Conservation (phyloP, 1,284 basidiomycete species). For the Fomitopsis betulina region DNA sequence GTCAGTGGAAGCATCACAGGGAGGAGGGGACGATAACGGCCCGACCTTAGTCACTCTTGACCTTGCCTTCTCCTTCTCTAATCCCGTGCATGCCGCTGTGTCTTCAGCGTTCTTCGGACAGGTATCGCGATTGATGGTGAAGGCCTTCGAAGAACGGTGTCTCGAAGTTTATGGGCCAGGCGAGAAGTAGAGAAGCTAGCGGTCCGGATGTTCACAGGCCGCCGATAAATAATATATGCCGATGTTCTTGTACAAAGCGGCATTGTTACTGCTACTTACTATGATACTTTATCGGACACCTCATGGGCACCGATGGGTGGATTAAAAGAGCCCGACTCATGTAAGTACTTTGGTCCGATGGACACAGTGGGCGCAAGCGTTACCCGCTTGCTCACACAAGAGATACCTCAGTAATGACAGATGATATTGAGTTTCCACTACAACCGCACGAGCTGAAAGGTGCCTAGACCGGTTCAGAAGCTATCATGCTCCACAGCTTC, state of each 20-base stretch:
- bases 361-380: not conserved
- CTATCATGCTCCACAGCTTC: not conserved
- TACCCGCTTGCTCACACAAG: not conserved
- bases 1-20: constrained; percentile 10
- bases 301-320: too few relatives aligned
- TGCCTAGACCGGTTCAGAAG: not conserved
- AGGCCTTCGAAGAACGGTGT: constrained; percentile 88
- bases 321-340: not conserved
- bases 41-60: constrained; percentile 79
- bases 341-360: not conserved
- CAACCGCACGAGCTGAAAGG: not conserved
- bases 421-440: not conserved
- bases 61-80: constrained; percentile 83
- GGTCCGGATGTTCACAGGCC: too few relatives aligned
- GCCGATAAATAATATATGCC: too few relatives aligned
- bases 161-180: constrained; percentile 58
- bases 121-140: constrained; percentile 86
- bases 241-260: too few relatives aligned
- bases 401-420: not conserved
- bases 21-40: constrained; percentile 23
- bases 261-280: too few relatives aligned
- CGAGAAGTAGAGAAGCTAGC: constrained; percentile 3
- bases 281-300: too few relatives aligned
- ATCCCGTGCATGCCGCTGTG: constrained; percentile 80
- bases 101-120: constrained; percentile 83